These are phyloP conservation scores for Rheum nobile DNA, from an alignment of 148 eudicot genomes.

Conservation along the genomic window DNA sequence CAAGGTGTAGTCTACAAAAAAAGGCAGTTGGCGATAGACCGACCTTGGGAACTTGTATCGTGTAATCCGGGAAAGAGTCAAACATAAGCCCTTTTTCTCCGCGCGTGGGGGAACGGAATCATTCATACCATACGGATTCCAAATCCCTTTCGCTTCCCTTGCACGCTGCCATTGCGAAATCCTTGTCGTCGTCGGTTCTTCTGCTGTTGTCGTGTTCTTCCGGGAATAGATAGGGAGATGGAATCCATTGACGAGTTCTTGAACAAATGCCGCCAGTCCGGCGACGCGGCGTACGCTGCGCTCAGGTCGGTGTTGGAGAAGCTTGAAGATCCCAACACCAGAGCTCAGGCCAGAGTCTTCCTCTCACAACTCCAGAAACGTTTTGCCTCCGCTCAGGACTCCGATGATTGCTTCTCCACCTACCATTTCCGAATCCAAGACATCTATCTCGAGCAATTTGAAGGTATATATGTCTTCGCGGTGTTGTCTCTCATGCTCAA, in stretches of 20 bases:
- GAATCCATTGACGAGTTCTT: conserved; percentile 53
- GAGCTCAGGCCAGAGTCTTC: conserved; percentile 61
- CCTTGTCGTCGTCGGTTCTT: neutral
- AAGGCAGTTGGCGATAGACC: no score
- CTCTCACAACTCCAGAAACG: conserved; percentile 51
- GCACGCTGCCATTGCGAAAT: neutral
- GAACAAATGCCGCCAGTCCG: conserved; percentile 57
- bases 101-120: neutral
- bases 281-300: conserved; percentile 76
- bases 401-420: conserved; percentile 49
- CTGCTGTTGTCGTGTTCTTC: neutral
- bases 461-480: conserved; percentile 27
- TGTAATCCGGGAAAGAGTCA: neutral
- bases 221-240: neutral
- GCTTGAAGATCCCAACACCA: conserved; percentile 67
- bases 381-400: conserved; percentile 26
- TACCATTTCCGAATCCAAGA: conserved; percentile 84
- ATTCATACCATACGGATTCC: neutral
- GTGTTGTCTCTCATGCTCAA: neutral
- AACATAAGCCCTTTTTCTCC: neutral
- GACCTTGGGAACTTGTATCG: neutral
- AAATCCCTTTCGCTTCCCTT: neutral
- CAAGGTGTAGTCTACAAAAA: no score
- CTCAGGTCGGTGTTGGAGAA: conserved; percentile 62
- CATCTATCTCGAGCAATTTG: conserved; percentile 47